A percentile compares a stretch with the other conserved stretches of the same genome.
phyloP scores from a whole-genome alignment of 208 protist genomes.

The Wallacemonas sp. region DNA sequence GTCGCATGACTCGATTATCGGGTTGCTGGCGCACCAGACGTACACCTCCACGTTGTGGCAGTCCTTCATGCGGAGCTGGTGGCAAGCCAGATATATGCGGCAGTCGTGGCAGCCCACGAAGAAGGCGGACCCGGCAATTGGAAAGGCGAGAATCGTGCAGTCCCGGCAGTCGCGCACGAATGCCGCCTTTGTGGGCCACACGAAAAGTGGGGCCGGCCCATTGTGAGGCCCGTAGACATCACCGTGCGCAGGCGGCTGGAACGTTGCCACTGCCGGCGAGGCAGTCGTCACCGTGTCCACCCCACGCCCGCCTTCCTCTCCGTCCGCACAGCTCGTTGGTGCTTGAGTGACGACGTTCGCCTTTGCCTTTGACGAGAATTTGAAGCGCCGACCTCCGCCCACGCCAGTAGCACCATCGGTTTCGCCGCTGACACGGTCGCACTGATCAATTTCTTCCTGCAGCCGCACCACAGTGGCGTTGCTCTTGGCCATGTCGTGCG shows the following conservation, averaged over 20 bases:
- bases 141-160: constrained; percentile 57
- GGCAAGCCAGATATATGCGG: constrained; percentile 75
- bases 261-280: not conserved
- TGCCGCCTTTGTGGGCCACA: constrained; percentile 40
- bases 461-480: constrained; percentile 66
- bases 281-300: not conserved
- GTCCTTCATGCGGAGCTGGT: constrained; percentile 84
- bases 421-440: not conserved
- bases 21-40: constrained; percentile 77
- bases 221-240: constrained; percentile 39
- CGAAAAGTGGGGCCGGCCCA: constrained; percentile 29
- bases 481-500: constrained; percentile 73
- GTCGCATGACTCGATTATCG: constrained; percentile 79
- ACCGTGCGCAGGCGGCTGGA: constrained; percentile 2
- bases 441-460: constrained; percentile 54
- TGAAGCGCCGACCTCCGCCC: constrained; percentile 38
- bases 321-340: not conserved
- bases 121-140: constrained; percentile 80
- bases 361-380: constrained; percentile 54
- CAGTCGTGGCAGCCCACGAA: constrained; percentile 64
- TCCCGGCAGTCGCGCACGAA: constrained; percentile 53
- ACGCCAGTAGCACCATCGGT: not conserved
- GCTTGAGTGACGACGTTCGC: constrained; percentile 1
- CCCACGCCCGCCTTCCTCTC: not conserved
- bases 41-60: constrained; percentile 70